Percentiles rank a stretch among this genome's conserved stretches.
Evolutionary conservation across 495 filamentous ascomycete species (phyloP).

Genomic region (Articulospora tetracladia): DNA sequence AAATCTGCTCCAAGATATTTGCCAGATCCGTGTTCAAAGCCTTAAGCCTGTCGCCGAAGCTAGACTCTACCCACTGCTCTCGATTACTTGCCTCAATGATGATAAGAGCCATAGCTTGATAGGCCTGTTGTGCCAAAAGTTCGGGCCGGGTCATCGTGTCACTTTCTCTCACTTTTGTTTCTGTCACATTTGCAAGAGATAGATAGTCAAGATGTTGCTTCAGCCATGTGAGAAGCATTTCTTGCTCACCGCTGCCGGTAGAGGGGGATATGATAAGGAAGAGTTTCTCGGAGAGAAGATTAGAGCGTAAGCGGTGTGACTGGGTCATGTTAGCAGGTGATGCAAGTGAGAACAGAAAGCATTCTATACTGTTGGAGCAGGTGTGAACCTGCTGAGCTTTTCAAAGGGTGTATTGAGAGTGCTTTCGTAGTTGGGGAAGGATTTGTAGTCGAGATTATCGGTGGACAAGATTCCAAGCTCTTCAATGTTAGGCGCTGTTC

Average conservation of each 20-base stretch:
- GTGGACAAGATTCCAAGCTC: slow-evolving; percentile 24
- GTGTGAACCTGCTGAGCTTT: slow-evolving; percentile 36
- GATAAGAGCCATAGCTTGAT: slow-evolving; percentile 26
- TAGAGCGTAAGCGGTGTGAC: not conserved
- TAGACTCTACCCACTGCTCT: slow-evolving; percentile 9
- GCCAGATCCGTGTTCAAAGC: slow-evolving; percentile 9
- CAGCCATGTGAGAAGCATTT: slow-evolving; percentile 33
- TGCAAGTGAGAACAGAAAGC: not conserved
- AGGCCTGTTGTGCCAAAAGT: slow-evolving; percentile 21
- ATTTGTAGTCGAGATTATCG: slow-evolving; percentile 40
- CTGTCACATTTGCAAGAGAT: not conserved
- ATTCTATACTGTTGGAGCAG: slow-evolving; percentile 32
- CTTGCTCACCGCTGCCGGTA: slow-evolving; percentile 23
- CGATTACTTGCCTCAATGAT: slow-evolving; percentile 7
- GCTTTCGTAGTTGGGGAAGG: slow-evolving; percentile 39
- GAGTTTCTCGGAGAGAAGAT: not conserved
- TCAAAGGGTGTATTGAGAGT: slow-evolving; percentile 30
- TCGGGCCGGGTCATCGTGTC: slow-evolving; percentile 12
- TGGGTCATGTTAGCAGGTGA: not conserved
- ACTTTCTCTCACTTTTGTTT: not conserved
- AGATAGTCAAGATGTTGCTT: slow-evolving; percentile 30
- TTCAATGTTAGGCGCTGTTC: slow-evolving; percentile 26
- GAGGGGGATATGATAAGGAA: slow-evolving; percentile 1
- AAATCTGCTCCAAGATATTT: slow-evolving; percentile 2
- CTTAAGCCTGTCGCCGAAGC: slow-evolving; percentile 10